A percentile compares a stretch with the other conserved stretches of the same genome.
Conservation (phyloP, 805 yeast species). For the Saturnispora silvae region DNA sequence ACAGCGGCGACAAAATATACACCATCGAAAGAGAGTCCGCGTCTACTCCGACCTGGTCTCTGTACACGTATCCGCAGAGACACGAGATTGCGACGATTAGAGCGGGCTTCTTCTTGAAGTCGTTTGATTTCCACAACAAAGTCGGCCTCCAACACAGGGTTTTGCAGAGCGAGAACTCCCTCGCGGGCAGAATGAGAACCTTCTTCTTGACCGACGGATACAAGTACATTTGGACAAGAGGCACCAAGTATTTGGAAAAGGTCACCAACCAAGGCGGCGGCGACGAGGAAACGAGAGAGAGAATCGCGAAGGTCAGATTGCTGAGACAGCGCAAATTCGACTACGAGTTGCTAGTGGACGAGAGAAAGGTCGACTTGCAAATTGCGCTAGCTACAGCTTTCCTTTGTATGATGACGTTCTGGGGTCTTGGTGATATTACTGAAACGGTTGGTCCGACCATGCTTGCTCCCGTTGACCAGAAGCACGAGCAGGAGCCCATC, state of each 20-base stretch:
- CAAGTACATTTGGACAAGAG: constrained; percentile 45
- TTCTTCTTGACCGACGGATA: constrained; percentile 44
- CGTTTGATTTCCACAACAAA: constrained; percentile 40
- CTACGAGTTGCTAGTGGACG: constrained; percentile 46
- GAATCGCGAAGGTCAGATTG: constrained; percentile 44
- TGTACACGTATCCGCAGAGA: constrained; percentile 34
- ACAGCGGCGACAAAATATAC: constrained; percentile 32
- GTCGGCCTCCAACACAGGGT: constrained; percentile 35
- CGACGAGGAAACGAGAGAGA: constrained; percentile 41
- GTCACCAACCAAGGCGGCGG: constrained; percentile 46
- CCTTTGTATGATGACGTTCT: constrained; percentile 54
- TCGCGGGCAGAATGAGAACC: constrained; percentile 32
- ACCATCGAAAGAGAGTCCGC: constrained; percentile 42
- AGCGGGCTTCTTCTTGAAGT: constrained; percentile 35
- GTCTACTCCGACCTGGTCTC: constrained; percentile 41
- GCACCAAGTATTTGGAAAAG: constrained; percentile 40
- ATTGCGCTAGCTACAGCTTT: constrained; percentile 52
- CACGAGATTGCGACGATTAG: constrained; percentile 40
- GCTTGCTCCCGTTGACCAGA: constrained; percentile 8
- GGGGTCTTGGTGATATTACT: constrained; percentile 48
- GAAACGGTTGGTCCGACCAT: constrained; percentile 44
- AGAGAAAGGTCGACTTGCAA: constrained; percentile 35
- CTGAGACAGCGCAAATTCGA: constrained; percentile 52
- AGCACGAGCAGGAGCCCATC: background rate
- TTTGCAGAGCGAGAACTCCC: constrained; percentile 28